These are phyloP conservation scores for Mycena venus DNA, from an alignment of 768 basidiomycete species.

Conservation along the genomic window DNA sequence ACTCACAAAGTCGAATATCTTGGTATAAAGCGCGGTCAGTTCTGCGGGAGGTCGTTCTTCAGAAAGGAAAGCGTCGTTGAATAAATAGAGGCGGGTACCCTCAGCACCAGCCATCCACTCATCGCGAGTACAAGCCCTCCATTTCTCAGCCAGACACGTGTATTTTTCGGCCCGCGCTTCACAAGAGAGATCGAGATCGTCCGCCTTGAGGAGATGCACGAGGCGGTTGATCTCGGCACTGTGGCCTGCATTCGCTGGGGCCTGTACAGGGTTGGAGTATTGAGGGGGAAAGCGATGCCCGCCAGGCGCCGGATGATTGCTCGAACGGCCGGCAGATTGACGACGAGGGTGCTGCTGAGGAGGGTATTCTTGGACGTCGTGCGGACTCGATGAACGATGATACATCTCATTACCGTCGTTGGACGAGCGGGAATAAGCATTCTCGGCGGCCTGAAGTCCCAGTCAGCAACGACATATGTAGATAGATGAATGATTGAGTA, in stretches of 20 bases:
- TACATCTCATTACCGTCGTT: constrained; percentile 12
- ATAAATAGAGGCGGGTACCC: constrained; percentile 46
- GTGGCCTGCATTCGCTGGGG: background rate
- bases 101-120: constrained; percentile 71
- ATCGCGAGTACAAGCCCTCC: constrained; percentile 63
- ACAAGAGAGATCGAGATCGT: constrained; percentile 28
- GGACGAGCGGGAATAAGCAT: background rate
- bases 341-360: constrained; percentile 11
- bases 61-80: background rate
- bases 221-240: constrained; percentile 1
- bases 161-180: constrained; percentile 58
- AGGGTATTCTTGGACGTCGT: constrained; percentile 14
- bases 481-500: background rate
- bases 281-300: background rate
- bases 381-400: constrained; percentile 21
- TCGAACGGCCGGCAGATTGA: background rate
- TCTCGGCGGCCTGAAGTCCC: background rate
- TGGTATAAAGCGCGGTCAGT: constrained; percentile 54
- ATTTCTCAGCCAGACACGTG: constrained; percentile 57
- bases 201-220: constrained; percentile 14
- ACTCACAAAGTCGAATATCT: constrained; percentile 66
- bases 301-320: background rate
- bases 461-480: background rate
- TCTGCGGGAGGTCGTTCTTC: constrained; percentile 45
- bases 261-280: background rate